Evolutionary conservation across 345 rosid species (phyloP), one percentile per base, ranked within the genome.

Genomic region (Microcos paniculata): DNA sequence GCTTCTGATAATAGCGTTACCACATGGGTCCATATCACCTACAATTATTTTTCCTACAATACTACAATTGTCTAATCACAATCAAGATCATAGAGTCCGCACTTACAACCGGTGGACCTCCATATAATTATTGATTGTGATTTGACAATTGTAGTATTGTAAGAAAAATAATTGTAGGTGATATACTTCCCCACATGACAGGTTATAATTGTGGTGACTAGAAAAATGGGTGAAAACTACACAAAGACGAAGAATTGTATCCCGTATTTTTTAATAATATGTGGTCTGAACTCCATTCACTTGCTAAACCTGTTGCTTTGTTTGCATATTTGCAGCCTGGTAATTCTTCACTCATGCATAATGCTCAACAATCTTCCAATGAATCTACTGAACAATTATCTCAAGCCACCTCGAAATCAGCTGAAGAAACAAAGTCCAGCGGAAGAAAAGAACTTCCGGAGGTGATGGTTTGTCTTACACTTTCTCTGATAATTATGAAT

Each of bases 381-480:
- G 61, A 38, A 49, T 72, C 77, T 57, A 79, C 70, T 71, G 84
- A 80, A 76, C 82, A 78, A 8, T 28, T 80, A 58, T 67, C 84
- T 78, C 73, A 76, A 59, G 55, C 56, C 78, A 77, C 71, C 82
- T n/a, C 79, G 35, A 53, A 56, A 78, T 49, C 76, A 59, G 76
- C 74, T 33, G 84, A 72, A 65, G 89, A 76, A 42, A 69, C 82
- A 19, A 77, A 81, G 31, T 71, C 80, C 72, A 74, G 30, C 71
- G 80, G 71, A 77, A 86, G 99, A 84, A 81, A 69, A 76, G 94
- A 91, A 79, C 90, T 93, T 77, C 98, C 98, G 12, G 83, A 62
- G 78, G 97, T 92, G 78, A 77, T 78, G 73, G 42, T 62, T 62
- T 64, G 63, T 24, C 28, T 70, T 61, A 1, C 31, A 18, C 46